Percentiles rank a stretch among this genome's conserved stretches.
phyloP scores from a whole-genome alignment of 768 basidiomycete species.

The Termitomyces sp. region DNA sequence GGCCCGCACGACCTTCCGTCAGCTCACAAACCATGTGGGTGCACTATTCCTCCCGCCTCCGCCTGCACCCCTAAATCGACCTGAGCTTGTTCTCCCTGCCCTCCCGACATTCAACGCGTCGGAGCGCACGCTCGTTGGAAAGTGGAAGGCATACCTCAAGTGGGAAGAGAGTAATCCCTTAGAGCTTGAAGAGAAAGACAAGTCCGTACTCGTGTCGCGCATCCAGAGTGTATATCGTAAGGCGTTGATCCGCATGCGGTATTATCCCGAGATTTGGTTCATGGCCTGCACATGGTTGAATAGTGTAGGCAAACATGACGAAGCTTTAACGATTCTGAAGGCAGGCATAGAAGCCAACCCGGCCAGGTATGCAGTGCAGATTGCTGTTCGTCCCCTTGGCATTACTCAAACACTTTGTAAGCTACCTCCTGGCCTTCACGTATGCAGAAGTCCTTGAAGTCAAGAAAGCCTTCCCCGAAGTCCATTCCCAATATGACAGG shows the following conservation, averaged over 20 bases:
- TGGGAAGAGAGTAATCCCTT: constrained; percentile 96
- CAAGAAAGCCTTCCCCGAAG: constrained; percentile 56
- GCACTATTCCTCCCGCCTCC: constrained; percentile 46
- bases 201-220: constrained; percentile 58
- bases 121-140: constrained; percentile 73
- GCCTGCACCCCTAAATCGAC: constrained; percentile 30
- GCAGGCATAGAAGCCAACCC: constrained; percentile 88
- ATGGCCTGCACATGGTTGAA: constrained; percentile 87
- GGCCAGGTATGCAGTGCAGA: constrained; percentile 48
- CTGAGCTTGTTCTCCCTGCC: constrained; percentile 61
- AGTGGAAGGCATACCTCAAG: constrained; percentile 90
- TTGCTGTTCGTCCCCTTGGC: constrained; percentile 22
- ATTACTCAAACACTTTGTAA: constrained; percentile 61
- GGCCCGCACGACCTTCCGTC: constrained; percentile 83
- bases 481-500: constrained; percentile 68
- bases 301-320: constrained; percentile 72
- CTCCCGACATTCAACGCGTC: constrained; percentile 68
- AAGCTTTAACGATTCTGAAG: constrained; percentile 76
- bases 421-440: constrained; percentile 89
- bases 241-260: constrained; percentile 88
- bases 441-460: constrained; percentile 72
- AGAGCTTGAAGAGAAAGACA: constrained; percentile 85
- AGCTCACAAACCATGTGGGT: constrained; percentile 68
- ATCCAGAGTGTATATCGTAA: constrained; percentile 84
- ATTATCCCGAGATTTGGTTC: constrained; percentile 95